Evolutionary conservation across 1,284 basidiomycete genomes (phyloP), one percentile per base, ranked within the genome.

Genomic region (Cystobasidium slooffiae): DNA sequence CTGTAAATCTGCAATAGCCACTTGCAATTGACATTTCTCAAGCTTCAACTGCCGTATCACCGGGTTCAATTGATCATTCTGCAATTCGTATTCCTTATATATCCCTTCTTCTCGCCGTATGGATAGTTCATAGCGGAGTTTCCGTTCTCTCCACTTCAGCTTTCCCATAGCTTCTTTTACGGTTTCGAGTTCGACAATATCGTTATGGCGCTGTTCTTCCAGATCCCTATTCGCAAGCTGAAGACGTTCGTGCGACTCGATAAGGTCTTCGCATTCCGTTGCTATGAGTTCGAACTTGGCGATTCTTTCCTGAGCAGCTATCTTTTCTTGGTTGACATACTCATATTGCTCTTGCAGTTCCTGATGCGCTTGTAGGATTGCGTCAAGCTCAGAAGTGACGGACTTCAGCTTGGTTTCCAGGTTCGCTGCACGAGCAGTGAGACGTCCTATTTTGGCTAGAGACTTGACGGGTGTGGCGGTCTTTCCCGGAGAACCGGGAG

Each of bases 401-500:
- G 68, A 56, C n/a, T 41, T 59, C 22, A 59, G 8, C 22, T 62
- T 56, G 16, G 55, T 20, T 41, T 70, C 68, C 20, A 70, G 68
- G 41, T 59, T 43, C 16, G 41, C 58, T 47, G 44, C 52, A 18
- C 68, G 58, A 7, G 69, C 69, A 9, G 59, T 72, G 16, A 72
- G 46, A 12, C 69, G 69, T 9, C 61, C 46, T 55, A 72, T 72
- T 61, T 53, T 72, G 39, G 69, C 69, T 20, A 64, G 20, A 55
- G 51, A 24, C 9, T 24, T 59, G 39, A 59, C 37, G 39, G 56
- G 56, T 49, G 68, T 69, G 68, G 43, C 68, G 56, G 20, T 55
- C 16, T 55, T 44, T 16, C 43, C 41, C 16, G 24, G 53, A 39
- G 46, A 10, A 41, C 51, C 49, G 18, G 47, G 22, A 18, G 20